phyloP scores from a whole-genome alignment of 2,329 filamentous ascomycete genomes.

The Sclerotinia borealis region DNA sequence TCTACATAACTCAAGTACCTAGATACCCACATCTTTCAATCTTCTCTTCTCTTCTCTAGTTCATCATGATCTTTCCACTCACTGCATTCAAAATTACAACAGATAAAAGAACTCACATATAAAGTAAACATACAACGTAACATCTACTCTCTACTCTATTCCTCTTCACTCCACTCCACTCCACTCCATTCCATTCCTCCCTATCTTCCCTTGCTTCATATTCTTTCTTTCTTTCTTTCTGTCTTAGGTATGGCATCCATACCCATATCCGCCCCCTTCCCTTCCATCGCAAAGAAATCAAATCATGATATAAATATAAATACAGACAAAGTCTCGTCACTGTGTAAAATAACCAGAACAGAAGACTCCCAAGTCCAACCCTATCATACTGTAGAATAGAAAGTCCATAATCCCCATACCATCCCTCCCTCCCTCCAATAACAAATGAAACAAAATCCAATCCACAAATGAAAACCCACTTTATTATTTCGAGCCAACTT shows the following conservation, averaged over 20 bases:
- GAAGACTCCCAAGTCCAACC: background rate
- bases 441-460: background rate
- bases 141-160: no score
- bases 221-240: no score
- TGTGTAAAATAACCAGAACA: background rate
- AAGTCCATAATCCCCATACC: background rate
- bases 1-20: background rate
- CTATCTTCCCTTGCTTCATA: background rate
- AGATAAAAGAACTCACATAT: background rate
- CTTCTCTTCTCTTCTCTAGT: no score
- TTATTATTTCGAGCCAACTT: background rate
- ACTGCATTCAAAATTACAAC: background rate
- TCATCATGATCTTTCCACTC: no score
- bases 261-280: background rate
- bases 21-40: no score
- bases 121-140: no score
- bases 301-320: conserved; percentile 6
- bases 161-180: background rate
- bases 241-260: background rate
- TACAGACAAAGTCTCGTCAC: background rate
- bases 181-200: background rate
- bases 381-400: background rate
- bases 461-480: background rate
- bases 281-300: background rate
- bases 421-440: background rate